phyloP scores from a whole-genome alignment of 257 asterid genomes.

The Marsdenia floribunda region DNA sequence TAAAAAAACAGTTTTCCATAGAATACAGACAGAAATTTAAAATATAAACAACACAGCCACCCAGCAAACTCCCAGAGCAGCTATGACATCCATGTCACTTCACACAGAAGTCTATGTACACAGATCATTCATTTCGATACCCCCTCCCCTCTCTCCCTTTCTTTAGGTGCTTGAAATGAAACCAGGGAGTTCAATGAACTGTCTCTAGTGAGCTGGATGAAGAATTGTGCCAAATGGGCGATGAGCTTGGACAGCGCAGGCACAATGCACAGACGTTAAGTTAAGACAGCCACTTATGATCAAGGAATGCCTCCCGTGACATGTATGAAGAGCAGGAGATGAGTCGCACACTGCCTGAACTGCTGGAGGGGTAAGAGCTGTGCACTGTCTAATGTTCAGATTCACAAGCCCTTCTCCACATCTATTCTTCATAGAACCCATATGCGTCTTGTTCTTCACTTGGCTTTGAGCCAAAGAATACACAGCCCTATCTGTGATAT shows the following conservation, averaged over 20 bases:
- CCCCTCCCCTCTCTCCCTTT: background rate
- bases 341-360: conserved; percentile 97
- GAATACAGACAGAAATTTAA: too few species aligned
- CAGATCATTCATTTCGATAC: too few species aligned
- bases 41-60: too few species aligned
- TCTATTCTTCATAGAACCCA: conserved; percentile 56
- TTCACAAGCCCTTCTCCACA: conserved; percentile 78
- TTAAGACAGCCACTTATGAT: conserved; percentile 89
- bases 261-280: conserved; percentile 81
- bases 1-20: too few species aligned
- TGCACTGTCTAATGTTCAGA: conserved; percentile 96
- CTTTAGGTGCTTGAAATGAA: background rate
- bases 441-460: conserved; percentile 46
- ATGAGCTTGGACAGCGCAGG: conserved; percentile 63
- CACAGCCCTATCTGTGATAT: conserved; percentile 86
- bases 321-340: conserved; percentile 88
- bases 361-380: conserved; percentile 94
- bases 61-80: too few species aligned
- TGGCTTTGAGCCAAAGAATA: conserved; percentile 84
- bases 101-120: too few species aligned
- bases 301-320: conserved; percentile 79
- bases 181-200: background rate
- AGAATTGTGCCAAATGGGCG: conserved; percentile 42
- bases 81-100: too few species aligned
- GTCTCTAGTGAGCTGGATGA: conserved; percentile 57